A percentile compares a stretch with the other conserved stretches of the same genome.
These are phyloP conservation scores for Grosmannia penicillata DNA, from an alignment of 2,329 filamentous ascomycete genomes.

Conservation along the genomic window DNA sequence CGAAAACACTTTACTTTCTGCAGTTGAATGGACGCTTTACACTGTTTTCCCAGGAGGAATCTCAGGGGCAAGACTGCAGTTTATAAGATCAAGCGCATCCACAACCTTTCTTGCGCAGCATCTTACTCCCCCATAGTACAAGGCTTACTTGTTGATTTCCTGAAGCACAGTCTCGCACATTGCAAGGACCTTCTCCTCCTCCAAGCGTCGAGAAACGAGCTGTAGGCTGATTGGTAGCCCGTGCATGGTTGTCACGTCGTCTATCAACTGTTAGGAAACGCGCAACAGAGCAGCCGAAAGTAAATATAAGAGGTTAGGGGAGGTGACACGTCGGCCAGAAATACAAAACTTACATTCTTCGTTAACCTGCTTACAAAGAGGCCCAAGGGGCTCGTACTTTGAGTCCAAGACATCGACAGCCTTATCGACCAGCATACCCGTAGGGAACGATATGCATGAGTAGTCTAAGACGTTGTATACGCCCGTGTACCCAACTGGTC, in stretches of 20 bases:
- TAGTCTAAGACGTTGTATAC: conserved; percentile 36
- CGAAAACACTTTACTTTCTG: too few species aligned
- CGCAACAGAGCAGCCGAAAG: too few species aligned
- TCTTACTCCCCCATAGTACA: too few species aligned
- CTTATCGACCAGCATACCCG: conserved; percentile 24
- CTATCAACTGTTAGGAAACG: background rate
- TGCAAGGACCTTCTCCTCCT: conserved; percentile 25
- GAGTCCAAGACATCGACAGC: conserved; percentile 19
- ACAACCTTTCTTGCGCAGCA: too few species aligned
- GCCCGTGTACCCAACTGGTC: conserved; percentile 31
- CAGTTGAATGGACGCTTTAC: too few species aligned
- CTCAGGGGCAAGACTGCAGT: too few species aligned
- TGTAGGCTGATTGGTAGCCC: conserved; percentile 13
- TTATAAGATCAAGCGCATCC: too few species aligned
- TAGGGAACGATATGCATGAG: conserved; percentile 30
- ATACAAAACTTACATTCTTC: conserved; percentile 24
- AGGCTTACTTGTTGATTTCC: too few species aligned
- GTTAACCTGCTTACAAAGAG: conserved; percentile 22
- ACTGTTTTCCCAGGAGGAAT: too few species aligned
- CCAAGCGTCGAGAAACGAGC: conserved; percentile 25
- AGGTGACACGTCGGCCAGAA: background rate
- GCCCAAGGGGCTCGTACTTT: conserved; percentile 19
- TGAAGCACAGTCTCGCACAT: conserved; percentile 17
- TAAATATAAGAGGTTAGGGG: too few species aligned
- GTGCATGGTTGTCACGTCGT: conserved; percentile 8